Evolutionary conservation across 2,329 filamentous ascomycete genomes (phyloP), one percentile per base, ranked within the genome.

Genomic region (Colletotrichum lini): DNA sequence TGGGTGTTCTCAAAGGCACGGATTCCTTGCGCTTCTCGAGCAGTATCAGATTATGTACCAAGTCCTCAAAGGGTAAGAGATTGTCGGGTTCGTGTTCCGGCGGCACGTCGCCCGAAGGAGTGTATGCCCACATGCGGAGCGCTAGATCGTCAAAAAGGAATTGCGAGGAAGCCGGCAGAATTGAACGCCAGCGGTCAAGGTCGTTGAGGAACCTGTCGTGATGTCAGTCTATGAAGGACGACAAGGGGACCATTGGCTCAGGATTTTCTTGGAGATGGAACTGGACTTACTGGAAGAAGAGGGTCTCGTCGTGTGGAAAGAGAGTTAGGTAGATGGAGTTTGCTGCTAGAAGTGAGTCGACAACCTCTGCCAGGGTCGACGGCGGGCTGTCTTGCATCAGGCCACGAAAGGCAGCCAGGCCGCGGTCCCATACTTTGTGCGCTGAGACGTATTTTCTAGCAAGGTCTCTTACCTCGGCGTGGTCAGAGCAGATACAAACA

Each of bases 171-270:
- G 60, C 56, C 0, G 72, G 62, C 5, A 79, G 38, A 2, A 77
- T 18, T 2, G 72, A 60, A 40, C 73, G 77, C 78, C 78, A 79
- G 13, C 77, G 74, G 7, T 72, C 65, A 4, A 79, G 62, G 59
- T 79, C 78, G 10, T 73, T 68, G 5, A 66, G 60, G 38, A 79
- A 79, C 15, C 78, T 79, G 16, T n/a, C 1, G 13, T 30, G 10
- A 8, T 7, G 9, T 67, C 4, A 67, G 44, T 9, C 15, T 49
- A 38, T 10, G n/a, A 7, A 38, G n/a, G 13, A 35, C n/a, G 13
- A 15, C 12, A 35, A 35, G 30, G 8, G 30, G 30, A 9, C 8
- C 30, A 35, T 35, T 35, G 30, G 30, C 35, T 23, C 12, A 23
- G 21, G 10, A 4, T 9, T n/a, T 16, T 3, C n/a, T 15, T 16